Percentiles rank a stretch among this genome's conserved stretches.
Evolutionary conservation across 148 eudicot species (phyloP).

Genomic region (Camellia japonica): DNA sequence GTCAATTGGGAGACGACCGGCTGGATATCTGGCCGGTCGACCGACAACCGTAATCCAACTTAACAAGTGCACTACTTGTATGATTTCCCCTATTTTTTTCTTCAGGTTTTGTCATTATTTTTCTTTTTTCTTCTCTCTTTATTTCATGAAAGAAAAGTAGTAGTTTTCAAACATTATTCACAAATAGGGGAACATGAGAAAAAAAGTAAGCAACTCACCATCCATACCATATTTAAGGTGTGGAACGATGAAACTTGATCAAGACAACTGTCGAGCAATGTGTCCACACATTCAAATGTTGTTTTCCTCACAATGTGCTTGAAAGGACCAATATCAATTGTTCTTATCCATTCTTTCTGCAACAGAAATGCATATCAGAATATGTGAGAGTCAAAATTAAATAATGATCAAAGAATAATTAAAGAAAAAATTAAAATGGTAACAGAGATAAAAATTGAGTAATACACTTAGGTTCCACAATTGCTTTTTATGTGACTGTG

Average conservation of each 20-base stretch:
- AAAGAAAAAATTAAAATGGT: background rate
- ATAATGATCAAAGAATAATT: background rate
- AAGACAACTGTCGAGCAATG: slow-evolving; percentile 86
- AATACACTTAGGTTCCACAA: background rate
- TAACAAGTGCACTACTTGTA: too few species aligned
- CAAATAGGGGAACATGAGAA: background rate
- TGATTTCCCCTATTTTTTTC: too few species aligned
- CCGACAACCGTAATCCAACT: too few species aligned
- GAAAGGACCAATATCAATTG: slow-evolving; percentile 96
- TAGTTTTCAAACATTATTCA: background rate
- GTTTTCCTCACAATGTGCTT: slow-evolving; percentile 98
- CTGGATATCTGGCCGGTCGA: too few species aligned
- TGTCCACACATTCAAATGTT: slow-evolving; percentile 97
- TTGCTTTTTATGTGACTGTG: background rate
- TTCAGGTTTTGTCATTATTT: too few species aligned
- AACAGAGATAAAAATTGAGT: background rate
- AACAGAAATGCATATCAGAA: slow-evolving; percentile 7
- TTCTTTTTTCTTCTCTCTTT: too few species aligned
- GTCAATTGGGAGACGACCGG: too few species aligned
- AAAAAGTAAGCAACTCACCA: slow-evolving; percentile 46
- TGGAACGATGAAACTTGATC: slow-evolving; percentile 87
- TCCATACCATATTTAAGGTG: slow-evolving; percentile 83
- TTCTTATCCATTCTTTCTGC: slow-evolving; percentile 96
- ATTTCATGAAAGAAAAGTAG: background rate
- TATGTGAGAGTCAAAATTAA: background rate